A percentile compares a stretch with the other conserved stretches of the same genome.
Conservation (phyloP, 169 alveolate genomes). For the Eimeria zaria region DNA sequence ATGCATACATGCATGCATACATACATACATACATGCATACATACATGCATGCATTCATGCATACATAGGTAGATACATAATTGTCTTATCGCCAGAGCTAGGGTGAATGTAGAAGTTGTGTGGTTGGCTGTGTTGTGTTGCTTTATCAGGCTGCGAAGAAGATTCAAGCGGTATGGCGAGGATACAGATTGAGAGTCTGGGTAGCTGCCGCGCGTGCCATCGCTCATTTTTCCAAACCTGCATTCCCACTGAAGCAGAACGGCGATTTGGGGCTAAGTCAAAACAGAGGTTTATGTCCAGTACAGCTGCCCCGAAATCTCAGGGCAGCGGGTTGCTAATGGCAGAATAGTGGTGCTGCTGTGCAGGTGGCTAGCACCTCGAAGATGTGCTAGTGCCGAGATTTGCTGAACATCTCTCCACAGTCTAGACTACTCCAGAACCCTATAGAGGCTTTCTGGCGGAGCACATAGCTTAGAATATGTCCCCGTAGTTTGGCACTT, state of each 20-base stretch:
- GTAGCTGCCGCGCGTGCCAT: constrained; percentile 53
- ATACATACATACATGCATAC: no score
- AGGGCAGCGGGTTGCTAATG: constrained; percentile 59
- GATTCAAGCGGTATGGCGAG: constrained; percentile 73
- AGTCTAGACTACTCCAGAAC: not conserved
- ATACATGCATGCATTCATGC: no score
- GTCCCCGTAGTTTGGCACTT: not conserved
- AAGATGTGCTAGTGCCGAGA: not conserved
- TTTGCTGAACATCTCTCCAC: not conserved
- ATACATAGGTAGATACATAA: no score
- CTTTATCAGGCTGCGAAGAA: constrained; percentile 28
- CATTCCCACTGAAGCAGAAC: not conserved
- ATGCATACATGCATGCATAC: no score
- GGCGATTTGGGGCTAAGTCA: constrained; percentile 14
- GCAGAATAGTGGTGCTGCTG: not conserved
- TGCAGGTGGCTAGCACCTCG: constrained; percentile 7
- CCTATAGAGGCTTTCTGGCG: not conserved
- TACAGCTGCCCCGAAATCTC: constrained; percentile 3
- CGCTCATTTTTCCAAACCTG: constrained; percentile 2
- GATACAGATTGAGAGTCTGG: constrained; percentile 35
- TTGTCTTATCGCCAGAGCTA: not conserved
- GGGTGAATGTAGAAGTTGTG: not conserved
- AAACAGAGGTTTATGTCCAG: not conserved
- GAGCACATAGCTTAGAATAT: not conserved
- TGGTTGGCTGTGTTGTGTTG: not conserved